Evolutionary conservation across 2,329 filamentous ascomycete species (phyloP).

Genomic region (Tricladium varicosporioides): DNA sequence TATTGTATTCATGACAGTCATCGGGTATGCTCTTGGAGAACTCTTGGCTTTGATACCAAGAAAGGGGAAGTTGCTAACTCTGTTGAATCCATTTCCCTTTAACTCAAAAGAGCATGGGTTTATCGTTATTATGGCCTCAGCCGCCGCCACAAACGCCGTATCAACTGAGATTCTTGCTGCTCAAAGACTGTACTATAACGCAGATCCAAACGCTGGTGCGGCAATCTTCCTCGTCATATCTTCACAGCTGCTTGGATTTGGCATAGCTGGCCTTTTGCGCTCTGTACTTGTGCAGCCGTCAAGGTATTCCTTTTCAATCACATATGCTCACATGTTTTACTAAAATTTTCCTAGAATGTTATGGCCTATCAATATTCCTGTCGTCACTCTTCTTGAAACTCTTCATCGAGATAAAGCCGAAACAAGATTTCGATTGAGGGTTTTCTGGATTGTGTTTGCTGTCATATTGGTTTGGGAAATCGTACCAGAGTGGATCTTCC

Average conservation of each 20-base stretch:
- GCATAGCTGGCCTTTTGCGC: conserved; percentile 56
- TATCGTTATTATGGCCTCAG: conserved; percentile 66
- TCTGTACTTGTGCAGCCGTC: conserved; percentile 49
- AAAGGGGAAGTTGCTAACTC: conserved; percentile 35
- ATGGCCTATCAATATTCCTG: conserved; percentile 37
- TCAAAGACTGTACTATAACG: conserved; percentile 43
- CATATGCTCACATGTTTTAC: background rate
- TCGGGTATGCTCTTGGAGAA: conserved; percentile 43
- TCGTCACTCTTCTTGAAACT: conserved; percentile 38
- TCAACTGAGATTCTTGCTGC: conserved; percentile 43
- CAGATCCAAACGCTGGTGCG: conserved; percentile 47
- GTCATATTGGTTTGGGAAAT: conserved; percentile 46
- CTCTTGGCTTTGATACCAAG: conserved; percentile 39
- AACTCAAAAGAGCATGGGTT: conserved; percentile 37
- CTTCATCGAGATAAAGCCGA: conserved; percentile 37
- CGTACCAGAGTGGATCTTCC: conserved; percentile 44
- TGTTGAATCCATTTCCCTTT: conserved; percentile 40
- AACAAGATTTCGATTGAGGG: conserved; percentile 35
- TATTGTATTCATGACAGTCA: conserved; percentile 43
- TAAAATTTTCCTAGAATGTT: conserved; percentile 11
- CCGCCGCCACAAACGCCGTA: conserved; percentile 57
- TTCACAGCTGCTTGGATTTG: conserved; percentile 62
- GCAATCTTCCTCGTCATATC: conserved; percentile 58
- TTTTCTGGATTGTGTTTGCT: conserved; percentile 33
- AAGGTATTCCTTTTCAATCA: conserved; percentile 1